These are phyloP conservation scores for Peronospora belbahrii DNA, from an alignment of 352 stramenopile genomes.

Conservation along the genomic window DNA sequence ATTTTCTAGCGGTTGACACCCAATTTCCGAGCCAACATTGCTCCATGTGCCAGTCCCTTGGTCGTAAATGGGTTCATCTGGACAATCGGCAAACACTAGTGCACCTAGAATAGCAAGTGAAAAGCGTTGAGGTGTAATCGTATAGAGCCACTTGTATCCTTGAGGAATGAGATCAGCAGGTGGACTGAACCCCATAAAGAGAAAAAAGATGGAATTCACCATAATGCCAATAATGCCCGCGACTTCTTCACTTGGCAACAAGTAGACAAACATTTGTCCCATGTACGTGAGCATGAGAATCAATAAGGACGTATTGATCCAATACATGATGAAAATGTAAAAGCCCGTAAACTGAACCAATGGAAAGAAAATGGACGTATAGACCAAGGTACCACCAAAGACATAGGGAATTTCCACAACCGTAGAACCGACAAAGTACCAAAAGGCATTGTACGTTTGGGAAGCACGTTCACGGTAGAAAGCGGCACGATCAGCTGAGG, in stretches of 20 bases:
- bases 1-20: constrained; percentile 30
- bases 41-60: constrained; percentile 19
- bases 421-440: constrained; percentile 79
- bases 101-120: constrained; percentile 22
- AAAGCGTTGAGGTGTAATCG: constrained; percentile 26
- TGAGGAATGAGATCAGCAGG: constrained; percentile 26
- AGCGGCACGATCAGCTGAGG: constrained; percentile 16
- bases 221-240: constrained; percentile 21
- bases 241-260: constrained; percentile 25
- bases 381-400: constrained; percentile 33
- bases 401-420: constrained; percentile 72
- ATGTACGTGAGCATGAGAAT: constrained; percentile 35
- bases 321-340: constrained; percentile 23
- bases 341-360: constrained; percentile 30
- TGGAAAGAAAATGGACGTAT: constrained; percentile 34
- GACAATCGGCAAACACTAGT: constrained; percentile 25
- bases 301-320: constrained; percentile 24
- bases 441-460: constrained; percentile 82
- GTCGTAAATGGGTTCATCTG: constrained; percentile 26
- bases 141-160: constrained; percentile 17
- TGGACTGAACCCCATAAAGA: constrained; percentile 28
- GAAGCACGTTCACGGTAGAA: constrained; percentile 87
- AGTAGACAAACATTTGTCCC: constrained; percentile 30
- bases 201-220: constrained; percentile 19
- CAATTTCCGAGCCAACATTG: constrained; percentile 23